Conservation (phyloP, 2,329 filamentous ascomycete species). For the Pseudofabraea citricarpa region DNA sequence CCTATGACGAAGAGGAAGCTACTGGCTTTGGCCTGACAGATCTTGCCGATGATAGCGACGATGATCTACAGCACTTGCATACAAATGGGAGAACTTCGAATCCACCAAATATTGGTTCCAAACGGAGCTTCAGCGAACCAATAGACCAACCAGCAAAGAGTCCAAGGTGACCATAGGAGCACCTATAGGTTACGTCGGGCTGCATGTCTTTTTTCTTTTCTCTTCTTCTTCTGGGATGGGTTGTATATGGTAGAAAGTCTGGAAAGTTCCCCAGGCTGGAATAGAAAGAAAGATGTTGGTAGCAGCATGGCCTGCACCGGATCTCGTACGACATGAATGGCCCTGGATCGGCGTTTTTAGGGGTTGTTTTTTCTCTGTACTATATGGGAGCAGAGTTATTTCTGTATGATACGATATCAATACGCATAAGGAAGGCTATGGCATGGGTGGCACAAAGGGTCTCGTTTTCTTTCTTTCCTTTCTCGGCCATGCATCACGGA, state of each 20-base stretch:
- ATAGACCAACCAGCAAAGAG: conserved; percentile 16
- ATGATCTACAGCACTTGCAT: conserved; percentile 36
- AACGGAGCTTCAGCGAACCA: conserved; percentile 23
- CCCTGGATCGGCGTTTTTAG: conserved; percentile 12
- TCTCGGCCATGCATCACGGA: too few species aligned
- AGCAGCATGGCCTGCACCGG: conserved; percentile 16
- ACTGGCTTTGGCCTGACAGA: conserved; percentile 73
- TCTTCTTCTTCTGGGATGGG: too few species aligned
- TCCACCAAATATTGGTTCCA: conserved; percentile 25
- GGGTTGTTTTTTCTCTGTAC: conserved; percentile 11
- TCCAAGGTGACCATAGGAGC: conserved; percentile 13
- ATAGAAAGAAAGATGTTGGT: conserved; percentile 2
- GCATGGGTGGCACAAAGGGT: too few species aligned
- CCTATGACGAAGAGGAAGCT: conserved; percentile 80
- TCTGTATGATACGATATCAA: conserved; percentile 22
- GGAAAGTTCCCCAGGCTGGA: not conserved
- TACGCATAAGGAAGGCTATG: too few species aligned
- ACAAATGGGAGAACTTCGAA: conserved; percentile 28
- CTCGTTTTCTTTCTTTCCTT: too few species aligned
- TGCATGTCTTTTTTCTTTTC: too few species aligned
- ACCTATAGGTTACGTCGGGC: conserved; percentile 11
- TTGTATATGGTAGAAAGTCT: conserved; percentile 15
- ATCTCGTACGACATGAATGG: conserved; percentile 18
- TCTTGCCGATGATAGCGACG: conserved; percentile 72
- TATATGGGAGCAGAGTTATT: conserved; percentile 12